Percentiles rank a stretch among this genome's conserved stretches.
These are phyloP conservation scores for Fraxinus angustifolia DNA, from an alignment of 305 asterid species.

Conservation along the genomic window DNA sequence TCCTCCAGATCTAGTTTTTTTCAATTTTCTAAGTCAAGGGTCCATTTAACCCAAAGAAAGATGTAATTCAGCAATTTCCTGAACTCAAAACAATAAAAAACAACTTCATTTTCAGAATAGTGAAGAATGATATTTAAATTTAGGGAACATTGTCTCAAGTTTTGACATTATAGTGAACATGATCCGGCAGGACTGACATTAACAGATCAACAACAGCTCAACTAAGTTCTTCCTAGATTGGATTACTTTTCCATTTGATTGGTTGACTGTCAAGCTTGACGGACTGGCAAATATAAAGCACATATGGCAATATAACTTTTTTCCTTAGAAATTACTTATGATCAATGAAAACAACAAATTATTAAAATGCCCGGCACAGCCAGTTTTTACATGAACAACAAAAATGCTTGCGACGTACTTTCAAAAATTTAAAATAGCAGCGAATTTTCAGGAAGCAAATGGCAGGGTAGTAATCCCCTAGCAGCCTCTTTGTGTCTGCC, in stretches of 20 bases:
- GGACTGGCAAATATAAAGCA: background rate
- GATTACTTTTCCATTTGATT: background rate
- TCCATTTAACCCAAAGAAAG: background rate
- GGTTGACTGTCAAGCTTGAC: background rate
- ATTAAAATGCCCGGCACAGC: background rate
- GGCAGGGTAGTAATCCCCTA: background rate
- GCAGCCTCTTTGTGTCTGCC: slow-evolving; percentile 6
- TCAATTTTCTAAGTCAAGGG: background rate
- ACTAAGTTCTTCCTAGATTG: background rate
- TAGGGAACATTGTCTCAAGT: background rate
- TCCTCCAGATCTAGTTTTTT: background rate
- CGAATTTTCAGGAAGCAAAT: background rate
- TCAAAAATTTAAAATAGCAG: background rate
- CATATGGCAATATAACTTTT: background rate
- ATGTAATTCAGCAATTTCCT: background rate
- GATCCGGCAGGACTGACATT: background rate
- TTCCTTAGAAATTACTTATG: background rate
- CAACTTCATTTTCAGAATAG: background rate
- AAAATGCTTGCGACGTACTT: background rate
- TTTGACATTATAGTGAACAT: background rate
- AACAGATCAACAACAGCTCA: background rate
- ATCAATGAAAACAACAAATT: background rate
- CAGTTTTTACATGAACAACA: background rate
- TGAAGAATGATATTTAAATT: background rate
- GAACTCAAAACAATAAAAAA: background rate